Evolutionary conservation across 306 rosid genomes (phyloP).

Genomic region (Citrullus amarus): DNA sequence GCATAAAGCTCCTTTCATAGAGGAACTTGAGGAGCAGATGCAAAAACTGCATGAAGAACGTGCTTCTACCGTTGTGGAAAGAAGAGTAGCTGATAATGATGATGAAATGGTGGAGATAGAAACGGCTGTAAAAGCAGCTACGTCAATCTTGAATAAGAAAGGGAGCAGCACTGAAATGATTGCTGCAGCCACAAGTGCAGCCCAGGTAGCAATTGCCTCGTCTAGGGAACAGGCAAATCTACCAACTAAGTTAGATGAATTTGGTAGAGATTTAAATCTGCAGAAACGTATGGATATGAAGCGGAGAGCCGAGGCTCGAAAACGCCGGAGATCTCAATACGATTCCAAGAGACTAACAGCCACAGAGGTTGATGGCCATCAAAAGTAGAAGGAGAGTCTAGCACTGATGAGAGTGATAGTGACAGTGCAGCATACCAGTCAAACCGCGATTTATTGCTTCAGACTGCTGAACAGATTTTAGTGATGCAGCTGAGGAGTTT

Average conservation of each 20-base stretch:
- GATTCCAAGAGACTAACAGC: constrained; percentile 35
- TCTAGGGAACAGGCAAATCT: constrained; percentile 56
- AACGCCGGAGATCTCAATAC: constrained; percentile 30
- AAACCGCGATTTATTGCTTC: constrained; percentile 49
- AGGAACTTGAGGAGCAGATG: constrained; percentile 92
- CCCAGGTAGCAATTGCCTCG: constrained; percentile 63
- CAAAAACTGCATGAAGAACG: constrained; percentile 71
- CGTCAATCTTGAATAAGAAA: constrained; percentile 51
- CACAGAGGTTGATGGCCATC: constrained; percentile 53
- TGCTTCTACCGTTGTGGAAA: constrained; percentile 59
- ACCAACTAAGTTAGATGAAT: constrained; percentile 75
- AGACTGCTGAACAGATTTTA: constrained; percentile 70
- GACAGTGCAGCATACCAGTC: constrained; percentile 61
- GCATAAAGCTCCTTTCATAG: constrained; percentile 87
- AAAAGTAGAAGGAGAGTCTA: constrained; percentile 79
- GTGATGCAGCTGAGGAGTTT: constrained; percentile 87
- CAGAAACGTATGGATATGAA: constrained; percentile 80
- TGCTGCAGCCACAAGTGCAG: constrained; percentile 64
- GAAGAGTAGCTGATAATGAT: constrained; percentile 54
- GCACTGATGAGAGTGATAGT: constrained; percentile 95
- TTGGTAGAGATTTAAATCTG: constrained; percentile 80
- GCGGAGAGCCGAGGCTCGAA: constrained; percentile 48
- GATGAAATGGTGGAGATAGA: constrained; percentile 78
- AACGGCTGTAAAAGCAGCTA: constrained; percentile 76
- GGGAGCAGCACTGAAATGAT: constrained; percentile 45